Evolutionary conservation across 192 early-diverging fungal species (phyloP).

Genomic region (Paraglomus brasilianum): DNA sequence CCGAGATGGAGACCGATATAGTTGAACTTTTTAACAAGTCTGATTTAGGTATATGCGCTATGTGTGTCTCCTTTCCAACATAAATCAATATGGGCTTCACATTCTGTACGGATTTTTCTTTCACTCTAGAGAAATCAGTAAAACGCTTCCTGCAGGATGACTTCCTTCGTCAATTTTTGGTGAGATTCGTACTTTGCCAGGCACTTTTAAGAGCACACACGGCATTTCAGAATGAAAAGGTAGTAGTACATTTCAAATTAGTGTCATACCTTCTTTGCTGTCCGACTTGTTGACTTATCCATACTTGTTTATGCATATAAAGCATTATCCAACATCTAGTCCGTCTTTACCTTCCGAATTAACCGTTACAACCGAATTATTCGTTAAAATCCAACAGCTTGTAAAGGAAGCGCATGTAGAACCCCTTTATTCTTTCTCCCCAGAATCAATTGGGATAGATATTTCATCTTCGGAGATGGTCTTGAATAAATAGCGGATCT

Average conservation of each 20-base stretch:
- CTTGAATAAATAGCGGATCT: no score
- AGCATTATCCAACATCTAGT: conserved; percentile 67
- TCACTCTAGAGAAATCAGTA: conserved; percentile 42
- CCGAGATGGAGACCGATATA: conserved; percentile 51
- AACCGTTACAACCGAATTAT: conserved; percentile 60
- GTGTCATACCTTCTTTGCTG: conserved; percentile 1
- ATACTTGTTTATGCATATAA: background rate
- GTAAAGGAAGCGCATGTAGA: conserved; percentile 29
- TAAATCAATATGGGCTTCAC: background rate
- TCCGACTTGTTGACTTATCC: background rate
- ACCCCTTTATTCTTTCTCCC: conserved; percentile 19
- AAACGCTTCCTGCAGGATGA: conserved; percentile 84
- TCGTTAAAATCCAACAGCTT: conserved; percentile 53
- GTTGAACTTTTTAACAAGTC: conserved; percentile 50
- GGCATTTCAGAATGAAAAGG: conserved; percentile 58
- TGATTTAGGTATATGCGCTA: conserved; percentile 39
- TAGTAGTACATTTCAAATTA: conserved; percentile 22
- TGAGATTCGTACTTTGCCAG: conserved; percentile 76
- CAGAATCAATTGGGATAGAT: no score
- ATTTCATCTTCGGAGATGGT: no score
- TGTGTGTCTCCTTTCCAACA: background rate
- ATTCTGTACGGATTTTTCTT: background rate
- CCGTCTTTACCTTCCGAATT: conserved; percentile 62
- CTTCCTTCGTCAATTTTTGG: conserved; percentile 87
- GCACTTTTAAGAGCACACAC: conserved; percentile 69